A percentile compares a stretch with the other conserved stretches of the same genome.
Evolutionary conservation across 129 eudicot species (phyloP).

Genomic region (Escallonia herrerae): DNA sequence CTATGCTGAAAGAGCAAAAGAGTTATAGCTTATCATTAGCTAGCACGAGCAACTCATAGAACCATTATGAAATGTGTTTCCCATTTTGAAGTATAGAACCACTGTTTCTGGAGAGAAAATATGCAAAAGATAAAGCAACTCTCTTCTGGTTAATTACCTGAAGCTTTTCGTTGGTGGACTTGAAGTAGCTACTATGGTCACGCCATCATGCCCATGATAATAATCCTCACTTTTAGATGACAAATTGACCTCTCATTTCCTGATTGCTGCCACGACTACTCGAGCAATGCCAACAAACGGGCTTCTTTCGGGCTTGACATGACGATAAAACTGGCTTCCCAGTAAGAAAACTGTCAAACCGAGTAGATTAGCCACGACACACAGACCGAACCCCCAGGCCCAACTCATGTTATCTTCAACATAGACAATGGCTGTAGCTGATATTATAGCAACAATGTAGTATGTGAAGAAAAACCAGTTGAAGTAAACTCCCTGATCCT

Average conservation of each 20-base stretch:
- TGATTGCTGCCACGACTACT: conserved; percentile 43
- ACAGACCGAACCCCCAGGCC: conserved; percentile 39
- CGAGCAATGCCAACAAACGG: conserved; percentile 48
- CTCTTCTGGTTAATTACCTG: conserved; percentile 21
- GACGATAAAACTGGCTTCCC: conserved; percentile 34
- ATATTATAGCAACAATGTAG: conserved; percentile 18
- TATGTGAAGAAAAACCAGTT: conserved; percentile 38
- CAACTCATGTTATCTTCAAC: conserved; percentile 58
- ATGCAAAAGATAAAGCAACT: too few relatives aligned
- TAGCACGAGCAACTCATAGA: too few relatives aligned
- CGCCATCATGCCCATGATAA: conserved; percentile 15
- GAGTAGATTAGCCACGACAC: conserved; percentile 33
- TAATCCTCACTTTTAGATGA: conserved; percentile 17
- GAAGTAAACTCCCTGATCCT: conserved; percentile 32
- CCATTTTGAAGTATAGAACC: too few relatives aligned
- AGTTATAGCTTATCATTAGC: too few relatives aligned
- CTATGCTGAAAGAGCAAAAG: too few relatives aligned
- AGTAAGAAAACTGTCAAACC: conserved; percentile 35
- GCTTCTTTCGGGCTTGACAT: conserved; percentile 37
- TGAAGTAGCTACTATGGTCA: neutral
- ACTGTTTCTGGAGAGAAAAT: too few relatives aligned
- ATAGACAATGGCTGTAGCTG: conserved; percentile 34
- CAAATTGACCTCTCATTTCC: conserved; percentile 26
- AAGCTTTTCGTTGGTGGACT: conserved; percentile 33
- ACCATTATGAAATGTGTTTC: too few relatives aligned